phyloP scores from a whole-genome alignment of 2,329 filamentous ascomycete genomes.

The Aspergillus sp. region DNA sequence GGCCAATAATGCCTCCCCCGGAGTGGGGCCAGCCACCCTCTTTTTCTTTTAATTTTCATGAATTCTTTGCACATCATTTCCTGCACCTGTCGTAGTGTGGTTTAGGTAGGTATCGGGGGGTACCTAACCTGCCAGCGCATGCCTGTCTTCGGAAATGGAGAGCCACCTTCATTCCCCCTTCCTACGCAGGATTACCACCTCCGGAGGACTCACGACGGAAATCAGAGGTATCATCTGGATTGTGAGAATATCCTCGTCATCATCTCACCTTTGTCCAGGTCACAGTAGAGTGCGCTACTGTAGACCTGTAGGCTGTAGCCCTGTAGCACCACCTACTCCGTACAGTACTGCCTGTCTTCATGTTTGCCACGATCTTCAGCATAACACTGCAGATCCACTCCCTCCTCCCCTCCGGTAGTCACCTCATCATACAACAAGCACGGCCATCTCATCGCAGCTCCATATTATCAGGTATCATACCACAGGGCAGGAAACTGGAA shows the following conservation, averaged over 20 bases:
- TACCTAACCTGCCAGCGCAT: slow-evolving; percentile 13
- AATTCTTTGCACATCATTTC: slow-evolving; percentile 23
- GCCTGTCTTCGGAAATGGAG: slow-evolving; percentile 21
- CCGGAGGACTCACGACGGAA: neutral
- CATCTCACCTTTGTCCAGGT: too few species aligned
- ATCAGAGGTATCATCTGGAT: too few species aligned
- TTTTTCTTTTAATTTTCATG: neutral
- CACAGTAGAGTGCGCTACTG: too few species aligned
- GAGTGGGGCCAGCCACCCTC: slow-evolving; percentile 11
- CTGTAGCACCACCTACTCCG: neutral
- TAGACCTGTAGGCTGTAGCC: neutral
- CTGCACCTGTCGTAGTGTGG: slow-evolving; percentile 17
- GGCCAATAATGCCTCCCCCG: slow-evolving; percentile 14
- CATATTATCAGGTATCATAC: neutral
- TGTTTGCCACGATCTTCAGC: slow-evolving; percentile 5
- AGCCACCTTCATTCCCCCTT: slow-evolving; percentile 10
- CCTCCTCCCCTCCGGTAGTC: neutral
- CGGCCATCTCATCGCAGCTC: neutral
- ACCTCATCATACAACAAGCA: neutral
- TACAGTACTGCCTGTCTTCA: neutral
- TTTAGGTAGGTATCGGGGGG: neutral
- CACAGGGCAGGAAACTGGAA: neutral
- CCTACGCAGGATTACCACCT: neutral
- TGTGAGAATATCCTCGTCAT: too few species aligned
- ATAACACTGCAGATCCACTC: neutral